Evolutionary conservation across 345 rosid genomes (phyloP), one percentile per base, ranked within the genome.

Genomic region (Melastoma malabathricum): DNA sequence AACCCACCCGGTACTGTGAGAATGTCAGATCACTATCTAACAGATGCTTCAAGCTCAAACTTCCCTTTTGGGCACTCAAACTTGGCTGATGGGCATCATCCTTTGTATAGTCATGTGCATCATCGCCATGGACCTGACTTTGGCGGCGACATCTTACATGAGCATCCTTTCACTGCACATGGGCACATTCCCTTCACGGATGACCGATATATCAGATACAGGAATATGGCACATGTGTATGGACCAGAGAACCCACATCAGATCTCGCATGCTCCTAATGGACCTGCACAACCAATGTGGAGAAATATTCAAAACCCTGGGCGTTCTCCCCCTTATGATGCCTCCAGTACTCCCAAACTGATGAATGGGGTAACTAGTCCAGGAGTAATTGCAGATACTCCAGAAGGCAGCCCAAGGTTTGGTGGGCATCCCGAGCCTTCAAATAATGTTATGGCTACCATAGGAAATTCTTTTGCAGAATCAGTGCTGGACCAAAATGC

Each of bases 41-140:
- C 59, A 1, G 98, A 90, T 65, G 78, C 81, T 71, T 64, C 81
- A 48, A 69, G 72, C 63, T 61, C 74, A 72, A 86, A 74, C 55
- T 75, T 70, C 54, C 63, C 92, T 71, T 57, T 63, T 52, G 87
- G 82, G 29, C 89, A 76, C 54, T 61, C 66, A 47, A 69, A 67
- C 70, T 56, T 71, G 48, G 67, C 62, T 29, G 82, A 81, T 56
- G 77, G 72, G 13, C 81, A 67, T 64, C 84, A 73, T 57, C 31
- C 57, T 13, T 59, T 82, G 22, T 52, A 74, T 18, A 74, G 54
- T 55, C 75, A 65, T 63, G 61, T 57, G 29, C 79, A 68, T 58
- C 80, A 73, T 12, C 84, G 66, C 60, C 56, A 62, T 66, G 83
- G 80, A 64, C 84, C 66, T 65, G 98, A 84, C 59, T 27, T 68